Evolutionary conservation across 2,329 filamentous ascomycete species (phyloP), one percentile per base, ranked within the genome.

Genomic region (Eurotiales sp.): DNA sequence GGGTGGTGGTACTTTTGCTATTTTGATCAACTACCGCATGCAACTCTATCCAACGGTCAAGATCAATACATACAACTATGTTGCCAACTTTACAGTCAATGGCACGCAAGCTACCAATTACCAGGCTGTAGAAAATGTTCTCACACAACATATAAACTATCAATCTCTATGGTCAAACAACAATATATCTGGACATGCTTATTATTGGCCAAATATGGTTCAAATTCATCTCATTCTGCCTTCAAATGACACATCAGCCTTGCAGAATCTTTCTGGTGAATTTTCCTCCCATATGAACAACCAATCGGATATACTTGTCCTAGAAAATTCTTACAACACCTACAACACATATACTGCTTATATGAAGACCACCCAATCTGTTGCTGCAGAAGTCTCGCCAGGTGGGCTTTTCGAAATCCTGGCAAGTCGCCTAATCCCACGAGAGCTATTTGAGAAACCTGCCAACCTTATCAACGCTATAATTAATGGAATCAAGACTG

Each of bases 1-100:
- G 8, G 81, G 81, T 3, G 81, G 79, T 1, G 79, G 77, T 57
- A 21, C 49, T 54, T 72, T 72, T 55, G 72, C 72, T 27, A 62
- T 76, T n/a, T 71, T 74, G 4, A 65, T 70, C 8, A 66, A 64
- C 22, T 72, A 70, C 30, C 75, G 72, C 11, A 56, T 76, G 30
- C 69, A 68, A n/a, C 70, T 72, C 11, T 72, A 72, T 40, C 65
- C 69, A 58, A 61, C 41, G 7, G 22, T 58, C 5, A 40, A 40
- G 11, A 55, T 56, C 41, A 40, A 56, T 27, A 34, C 29, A 6
- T 53, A 56, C 29, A 43, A 37, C 3, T 49, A 51, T 17, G 45
- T 29, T 8, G 53, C 55, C 23, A 42, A 49, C 6, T 51, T 54
- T 19, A 51, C 27, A 8, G 4, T 14, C 19, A 8, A 47, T 8